Evolutionary conservation across 306 rosid species (phyloP), one percentile per base, ranked within the genome.

Genomic region (Acacia confusa): DNA sequence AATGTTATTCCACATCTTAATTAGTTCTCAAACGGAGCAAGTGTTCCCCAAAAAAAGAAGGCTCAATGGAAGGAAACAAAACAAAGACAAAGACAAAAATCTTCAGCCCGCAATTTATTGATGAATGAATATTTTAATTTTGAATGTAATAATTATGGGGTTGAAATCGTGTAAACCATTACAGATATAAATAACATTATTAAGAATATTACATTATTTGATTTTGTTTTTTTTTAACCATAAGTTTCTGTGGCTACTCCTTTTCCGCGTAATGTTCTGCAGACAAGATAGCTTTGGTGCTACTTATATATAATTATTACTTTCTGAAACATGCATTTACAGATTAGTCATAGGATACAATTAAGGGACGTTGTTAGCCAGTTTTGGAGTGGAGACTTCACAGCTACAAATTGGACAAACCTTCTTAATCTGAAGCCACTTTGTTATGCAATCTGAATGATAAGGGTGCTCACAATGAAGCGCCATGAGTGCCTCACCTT

Each of bases 391-490:
- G 58, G 88, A 81, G 81, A 90, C 87, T 87, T 91, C 94, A 67
- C 73, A 85, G 88, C 83, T 75, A 78, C 99, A 95, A 14, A 95
- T 95, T 32, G 99, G 99, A 84, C 99, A 95, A 76, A 85, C 87
- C 81, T 86, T 95, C 82, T 89, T 95, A 69, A 92, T 80, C 70
- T 90, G 92, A 92, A 93, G 96, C 98, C 99, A 95, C 52, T 84
- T 83, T 82, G 72, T 83, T 72, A 95, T 92, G 84, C 99, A 95
- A 43, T 88, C 94, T 34, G 80, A 20, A 85, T 95, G 99, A 77
- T 92, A 95, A 82, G 92, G 92, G 80, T 95, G 99, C 11, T 92
- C 91, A 82, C 99, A 95, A 12, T 87, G 85, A 86, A 92, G 91
- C 43, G 89, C 84, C 57, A 83, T 90, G 43, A 93, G 41, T 0